Evolutionary conservation across 176 grass and related monocot species (phyloP).

Genomic region (Oryza glaberrima): DNA sequence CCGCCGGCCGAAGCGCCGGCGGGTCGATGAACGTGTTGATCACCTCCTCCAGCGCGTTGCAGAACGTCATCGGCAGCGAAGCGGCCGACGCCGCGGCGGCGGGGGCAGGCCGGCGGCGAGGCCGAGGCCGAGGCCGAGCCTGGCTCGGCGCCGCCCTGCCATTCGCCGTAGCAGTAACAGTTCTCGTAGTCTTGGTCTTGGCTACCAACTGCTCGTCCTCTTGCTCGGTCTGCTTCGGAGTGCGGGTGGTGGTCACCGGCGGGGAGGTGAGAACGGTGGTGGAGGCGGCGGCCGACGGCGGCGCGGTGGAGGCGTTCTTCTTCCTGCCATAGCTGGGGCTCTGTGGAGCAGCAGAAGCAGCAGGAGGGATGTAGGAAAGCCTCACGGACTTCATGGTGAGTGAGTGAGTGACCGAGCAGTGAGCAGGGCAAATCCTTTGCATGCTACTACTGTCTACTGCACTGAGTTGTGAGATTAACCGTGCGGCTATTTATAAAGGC

Average conservation of each 20-base stretch:
- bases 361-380: slow-evolving; percentile 43
- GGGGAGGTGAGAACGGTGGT: slow-evolving; percentile 38
- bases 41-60: slow-evolving; percentile 78
- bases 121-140: background rate
- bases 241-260: slow-evolving; percentile 23
- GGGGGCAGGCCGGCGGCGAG: slow-evolving; percentile 19
- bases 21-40: slow-evolving; percentile 96
- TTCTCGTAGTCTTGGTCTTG: slow-evolving; percentile 2
- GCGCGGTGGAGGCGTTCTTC: slow-evolving; percentile 18
- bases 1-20: slow-evolving; percentile 66
- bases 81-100: background rate
- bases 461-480: background rate
- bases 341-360: slow-evolving; percentile 22
- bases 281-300: slow-evolving; percentile 36
- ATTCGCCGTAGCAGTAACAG: background rate
- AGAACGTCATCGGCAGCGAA: slow-evolving; percentile 62
- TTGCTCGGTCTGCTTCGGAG: slow-evolving; percentile 9
- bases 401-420: background rate
- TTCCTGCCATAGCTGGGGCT: slow-evolving; percentile 38
- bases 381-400: slow-evolving; percentile 23
- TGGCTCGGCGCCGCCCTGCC: slow-evolving; percentile 12
- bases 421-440: background rate
- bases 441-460: background rate
- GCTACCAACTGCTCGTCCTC: slow-evolving; percentile 22
- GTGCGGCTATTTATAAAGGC: slow-evolving; percentile 39